These are phyloP conservation scores for Euphorbia schlechtendalii DNA, from an alignment of 441 rosid genomes.

Conservation along the genomic window DNA sequence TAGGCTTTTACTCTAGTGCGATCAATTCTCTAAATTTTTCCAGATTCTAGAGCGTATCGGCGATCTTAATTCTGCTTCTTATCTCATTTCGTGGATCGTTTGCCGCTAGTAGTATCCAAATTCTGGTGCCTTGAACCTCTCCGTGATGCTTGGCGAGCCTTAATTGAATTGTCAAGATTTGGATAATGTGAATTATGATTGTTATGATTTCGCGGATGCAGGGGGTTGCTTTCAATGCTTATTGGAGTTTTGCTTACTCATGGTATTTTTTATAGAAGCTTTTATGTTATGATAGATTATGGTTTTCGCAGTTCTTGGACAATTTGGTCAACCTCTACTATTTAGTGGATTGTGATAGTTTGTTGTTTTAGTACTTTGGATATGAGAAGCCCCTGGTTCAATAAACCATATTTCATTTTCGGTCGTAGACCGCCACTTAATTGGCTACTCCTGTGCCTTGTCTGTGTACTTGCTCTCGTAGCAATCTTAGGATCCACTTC, in stretches of 20 bases:
- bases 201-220: slow-evolving; percentile 17
- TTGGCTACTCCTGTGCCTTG: slow-evolving; percentile 57
- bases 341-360: slow-evolving; percentile 27
- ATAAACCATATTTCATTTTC: slow-evolving; percentile 44
- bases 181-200: slow-evolving; percentile 9
- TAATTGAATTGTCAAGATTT: slow-evolving; percentile 5
- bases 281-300: slow-evolving; percentile 33
- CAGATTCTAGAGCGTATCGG: slow-evolving; percentile 16
- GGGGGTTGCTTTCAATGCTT: slow-evolving; percentile 26
- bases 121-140: slow-evolving; percentile 9
- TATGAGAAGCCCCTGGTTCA: slow-evolving; percentile 87
- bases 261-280: slow-evolving; percentile 26
- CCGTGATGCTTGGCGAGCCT: not conserved
- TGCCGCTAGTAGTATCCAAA: slow-evolving; percentile 20
- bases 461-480: slow-evolving; percentile 60
- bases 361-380: slow-evolving; percentile 34
- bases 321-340: slow-evolving; percentile 22
- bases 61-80: slow-evolving; percentile 10
- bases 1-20: slow-evolving; percentile 21
- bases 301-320: slow-evolving; percentile 30
- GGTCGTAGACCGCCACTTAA: slow-evolving; percentile 64
- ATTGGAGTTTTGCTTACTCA: slow-evolving; percentile 26
- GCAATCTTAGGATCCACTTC: slow-evolving; percentile 68
- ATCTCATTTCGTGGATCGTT: slow-evolving; percentile 21
- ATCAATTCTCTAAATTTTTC: slow-evolving; percentile 18